Evolutionary conservation across 345 rosid species (phyloP).

Genomic region (Citrus australasica): DNA sequence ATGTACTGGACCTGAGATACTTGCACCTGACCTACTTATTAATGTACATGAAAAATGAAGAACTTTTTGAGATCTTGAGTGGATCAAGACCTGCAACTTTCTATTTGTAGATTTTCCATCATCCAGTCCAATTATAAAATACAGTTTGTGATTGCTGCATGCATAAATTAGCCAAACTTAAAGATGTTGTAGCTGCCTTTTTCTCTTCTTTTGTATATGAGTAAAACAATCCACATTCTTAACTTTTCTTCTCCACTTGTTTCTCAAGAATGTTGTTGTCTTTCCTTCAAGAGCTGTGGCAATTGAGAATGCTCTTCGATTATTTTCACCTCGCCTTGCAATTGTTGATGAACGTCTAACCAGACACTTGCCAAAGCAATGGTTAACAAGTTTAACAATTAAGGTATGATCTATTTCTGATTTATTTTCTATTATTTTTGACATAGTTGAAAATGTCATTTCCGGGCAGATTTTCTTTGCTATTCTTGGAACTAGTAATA

Average conservation of each 20-base stretch:
- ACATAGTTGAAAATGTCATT: not conserved
- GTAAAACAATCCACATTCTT: slow-evolving; percentile 18
- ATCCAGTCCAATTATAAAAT: no score
- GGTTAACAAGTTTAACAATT: slow-evolving; percentile 83
- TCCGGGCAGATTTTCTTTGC: not conserved
- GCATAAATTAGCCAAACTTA: not conserved
- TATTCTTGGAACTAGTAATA: not conserved
- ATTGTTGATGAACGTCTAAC: slow-evolving; percentile 88
- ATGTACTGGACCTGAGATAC: no score
- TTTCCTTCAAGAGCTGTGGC: slow-evolving; percentile 95
- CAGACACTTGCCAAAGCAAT: slow-evolving; percentile 71
- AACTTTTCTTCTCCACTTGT: slow-evolving; percentile 23
- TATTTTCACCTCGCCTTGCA: slow-evolving; percentile 91
- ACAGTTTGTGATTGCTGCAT: not conserved
- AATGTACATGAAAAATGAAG: no score
- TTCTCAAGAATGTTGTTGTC: slow-evolving; percentile 56
- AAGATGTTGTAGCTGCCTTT: not conserved
- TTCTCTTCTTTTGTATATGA: not conserved
- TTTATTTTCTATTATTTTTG: not conserved
- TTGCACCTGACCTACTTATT: no score
- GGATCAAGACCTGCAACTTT: no score
- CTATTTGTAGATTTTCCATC: no score
- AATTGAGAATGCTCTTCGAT: slow-evolving; percentile 75
- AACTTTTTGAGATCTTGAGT: no score
- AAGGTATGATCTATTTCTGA: slow-evolving; percentile 47